Evolutionary conservation across 805 yeast species (phyloP).

Genomic region (Wickerhamomyces tratensis): DNA sequence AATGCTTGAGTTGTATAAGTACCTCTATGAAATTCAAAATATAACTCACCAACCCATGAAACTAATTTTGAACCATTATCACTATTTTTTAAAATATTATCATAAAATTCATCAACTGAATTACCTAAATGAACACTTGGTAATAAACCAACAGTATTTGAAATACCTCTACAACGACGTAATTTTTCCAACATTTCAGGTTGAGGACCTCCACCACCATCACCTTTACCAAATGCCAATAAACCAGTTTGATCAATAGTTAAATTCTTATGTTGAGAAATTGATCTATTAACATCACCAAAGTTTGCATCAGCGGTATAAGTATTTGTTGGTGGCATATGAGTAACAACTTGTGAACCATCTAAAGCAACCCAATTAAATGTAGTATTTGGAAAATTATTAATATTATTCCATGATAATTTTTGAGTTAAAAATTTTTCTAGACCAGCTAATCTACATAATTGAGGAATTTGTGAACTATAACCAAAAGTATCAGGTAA

Average conservation of each 20-base stretch:
- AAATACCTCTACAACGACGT: constrained; percentile 82
- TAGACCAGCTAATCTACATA: constrained; percentile 81
- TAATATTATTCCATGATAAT: constrained; percentile 93
- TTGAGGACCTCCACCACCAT: constrained; percentile 98
- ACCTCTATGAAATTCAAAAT: constrained; percentile 93
- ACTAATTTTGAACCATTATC: constrained; percentile 62
- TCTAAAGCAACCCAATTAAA: constrained; percentile 95
- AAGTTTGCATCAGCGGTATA: constrained; percentile 90
- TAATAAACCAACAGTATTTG: constrained; percentile 69
- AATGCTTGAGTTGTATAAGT: constrained; percentile 93
- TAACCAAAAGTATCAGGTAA: constrained; percentile 97
- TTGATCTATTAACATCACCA: constrained; percentile 82
- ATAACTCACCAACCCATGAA: constrained; percentile 89
- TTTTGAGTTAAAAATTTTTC: constrained; percentile 85
- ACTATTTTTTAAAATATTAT: constrained; percentile 51
- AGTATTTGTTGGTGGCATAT: constrained; percentile 97
- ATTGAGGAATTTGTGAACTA: constrained; percentile 89
- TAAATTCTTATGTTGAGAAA: constrained; percentile 73
- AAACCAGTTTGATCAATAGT: constrained; percentile 75
- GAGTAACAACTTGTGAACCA: constrained; percentile 87
- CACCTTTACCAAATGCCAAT: constrained; percentile 86
- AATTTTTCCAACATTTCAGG: constrained; percentile 89
- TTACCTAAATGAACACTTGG: constrained; percentile 77
- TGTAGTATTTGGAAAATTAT: constrained; percentile 79
- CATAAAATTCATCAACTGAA: constrained; percentile 69